Evolutionary conservation across 352 stramenopile species (phyloP).

Genomic region (Peronosclerospora sorghi): DNA sequence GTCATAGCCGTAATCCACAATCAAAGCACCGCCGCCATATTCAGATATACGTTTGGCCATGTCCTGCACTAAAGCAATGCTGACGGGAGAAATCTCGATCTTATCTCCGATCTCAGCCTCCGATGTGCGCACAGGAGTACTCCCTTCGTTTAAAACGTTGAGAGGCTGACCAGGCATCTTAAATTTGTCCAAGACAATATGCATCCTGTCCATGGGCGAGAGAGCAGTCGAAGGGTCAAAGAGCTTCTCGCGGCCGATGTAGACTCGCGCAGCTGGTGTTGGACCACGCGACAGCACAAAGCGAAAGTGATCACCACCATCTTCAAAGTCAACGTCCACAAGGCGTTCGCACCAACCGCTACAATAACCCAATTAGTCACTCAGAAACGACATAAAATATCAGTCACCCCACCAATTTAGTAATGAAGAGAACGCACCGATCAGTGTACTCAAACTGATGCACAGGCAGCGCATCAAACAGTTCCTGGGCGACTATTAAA

Average conservation of each 20-base stretch:
- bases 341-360: constrained; percentile 91
- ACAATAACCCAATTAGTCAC: too few species aligned
- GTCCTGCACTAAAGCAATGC: constrained; percentile 87
- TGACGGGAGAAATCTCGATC: constrained; percentile 91
- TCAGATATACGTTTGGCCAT: constrained; percentile 82
- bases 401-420: background rate
- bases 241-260: constrained; percentile 73
- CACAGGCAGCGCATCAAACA: constrained; percentile 91
- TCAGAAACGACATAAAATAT: too few species aligned
- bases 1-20: constrained; percentile 94
- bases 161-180: constrained; percentile 35
- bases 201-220: constrained; percentile 15
- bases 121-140: constrained; percentile 34
- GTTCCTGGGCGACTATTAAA: constrained; percentile 89
- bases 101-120: constrained; percentile 70
- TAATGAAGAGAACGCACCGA: constrained; percentile 23
- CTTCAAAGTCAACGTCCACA: constrained; percentile 84
- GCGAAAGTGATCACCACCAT: constrained; percentile 81
- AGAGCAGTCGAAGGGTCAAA: constrained; percentile 43
- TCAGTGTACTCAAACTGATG: constrained; percentile 93
- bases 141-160: constrained; percentile 31
- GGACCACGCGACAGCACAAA: constrained; percentile 89
- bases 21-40: constrained; percentile 78
- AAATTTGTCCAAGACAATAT: too few species aligned
- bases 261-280: constrained; percentile 86